Base-by-base conservation (phyloP, 768 basidiomycete species). In the Tylopilus subfusipes region DNA sequence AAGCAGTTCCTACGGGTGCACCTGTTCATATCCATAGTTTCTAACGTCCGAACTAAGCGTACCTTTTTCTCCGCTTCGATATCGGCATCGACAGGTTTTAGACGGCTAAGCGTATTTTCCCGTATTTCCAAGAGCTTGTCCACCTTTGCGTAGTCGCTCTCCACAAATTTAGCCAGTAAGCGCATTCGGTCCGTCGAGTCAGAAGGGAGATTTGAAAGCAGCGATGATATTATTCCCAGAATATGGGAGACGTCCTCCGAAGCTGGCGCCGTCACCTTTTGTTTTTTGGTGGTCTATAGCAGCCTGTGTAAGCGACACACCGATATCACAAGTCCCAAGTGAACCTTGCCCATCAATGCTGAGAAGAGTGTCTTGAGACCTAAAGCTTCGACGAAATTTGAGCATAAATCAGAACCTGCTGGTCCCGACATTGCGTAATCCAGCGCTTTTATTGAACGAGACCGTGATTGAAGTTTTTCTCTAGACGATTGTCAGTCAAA, bases 311-410 rank as follows among this genome's bases (percentile, higher is more conserved):
- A 70, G 63, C 25, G 10, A 33, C 52, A 44, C 25, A 2, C 14
- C 43, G 49, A 19, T 19, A 46, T 4, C 2, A 27, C 22, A 38
- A 34, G 47, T 33, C 24, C 13, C 16, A n/a, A 29, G 53, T 75
- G 54, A 53, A 92, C 93, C 81, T 96, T 96, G 70, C 93, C 90
- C 93, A 98, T 96, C 55, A 98, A 87, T 0, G 86, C 82, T 1
- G 90, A 81, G 68, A 98, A 99, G 42, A 99, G 72, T 1, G 86
- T 88, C 73, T 94, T 98, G 40, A 99, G 74, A 1, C 96, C 97
- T 1, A 86, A 73, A 0, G 83, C 86, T 53, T 96, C 93, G 10
- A 99, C 82, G 63, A 99, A 98, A 31, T 82, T 80, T 65, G 88
- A 84, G 68, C 94, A 97, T 12, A 84, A 73, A 13, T 77, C 73